Base-by-base conservation (phyloP, 2,329 filamentous ascomycete genomes). In the Cryphonectria carpinicola region DNA sequence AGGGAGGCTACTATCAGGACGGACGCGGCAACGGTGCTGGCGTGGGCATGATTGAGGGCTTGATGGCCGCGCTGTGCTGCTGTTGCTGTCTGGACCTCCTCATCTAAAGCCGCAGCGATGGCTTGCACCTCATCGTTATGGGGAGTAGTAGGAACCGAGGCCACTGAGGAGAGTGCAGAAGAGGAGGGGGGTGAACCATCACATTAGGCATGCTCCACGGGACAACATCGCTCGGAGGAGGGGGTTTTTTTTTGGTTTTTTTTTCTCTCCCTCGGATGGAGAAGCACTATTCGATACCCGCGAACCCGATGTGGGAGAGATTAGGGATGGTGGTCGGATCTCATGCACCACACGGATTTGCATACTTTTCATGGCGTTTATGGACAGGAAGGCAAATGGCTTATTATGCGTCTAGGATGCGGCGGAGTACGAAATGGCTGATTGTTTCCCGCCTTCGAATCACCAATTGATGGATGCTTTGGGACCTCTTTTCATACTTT, bases 11-110 rank as follows among this genome's bases (percentile, higher is more conserved):
- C 41, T 70, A 71, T 22, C 65, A 73, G 54, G 65, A 73, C 62
- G 35, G n/a, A 14, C 58, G 69, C 39, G 70, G 67, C 17, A 41
- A 66, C 39, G 60, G 71, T 58, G 61, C 65, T 39, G 71, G 71
- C 13, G 60, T 64, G 6, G 72, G 72, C 0, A 37, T 69, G 28
- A 19, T 72, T 0, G 72, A 73, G 67, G 72, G 69, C 0, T 17
- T 72, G 65, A 60, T 71, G 65, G 72, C 72, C 0, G 67, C 65
- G 25, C 54, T 72, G 52, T 69, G 67, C 65, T 73, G 72, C 49
- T 73, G 72, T 67, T 73, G 72, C 70, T 73, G 72, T n/a, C 19
- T 73, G n/a, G 72, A 73, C 14, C 58, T 73, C 28, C 60, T 73
- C 46, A 60, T 71, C 52, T 73, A 65, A 32, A 32, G 41, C 13